Conservation (phyloP, 371 early-diverging fungal species). For the Capillidium heterosporum region DNA sequence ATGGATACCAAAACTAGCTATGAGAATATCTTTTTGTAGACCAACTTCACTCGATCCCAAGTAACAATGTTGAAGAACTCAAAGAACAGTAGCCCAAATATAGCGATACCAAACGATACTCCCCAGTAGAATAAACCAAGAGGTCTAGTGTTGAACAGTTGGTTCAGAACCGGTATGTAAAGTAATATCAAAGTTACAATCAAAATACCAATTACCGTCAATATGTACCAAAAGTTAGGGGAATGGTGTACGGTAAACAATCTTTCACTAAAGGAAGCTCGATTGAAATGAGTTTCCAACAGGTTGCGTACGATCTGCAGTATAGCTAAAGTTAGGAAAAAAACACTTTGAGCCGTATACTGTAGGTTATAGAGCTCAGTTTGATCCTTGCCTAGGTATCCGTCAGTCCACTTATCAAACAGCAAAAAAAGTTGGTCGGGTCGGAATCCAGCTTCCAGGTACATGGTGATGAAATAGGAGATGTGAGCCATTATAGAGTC, state of each 20-base stretch:
- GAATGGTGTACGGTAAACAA: slow-evolving; percentile 20
- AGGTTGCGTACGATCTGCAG: slow-evolving; percentile 37
- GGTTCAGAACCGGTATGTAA: slow-evolving; percentile 32
- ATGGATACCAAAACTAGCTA: too few relatives aligned
- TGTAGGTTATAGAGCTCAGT: slow-evolving; percentile 19
- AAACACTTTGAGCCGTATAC: slow-evolving; percentile 33
- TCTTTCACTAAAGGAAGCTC: slow-evolving; percentile 37
- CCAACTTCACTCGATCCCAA: too few relatives aligned
- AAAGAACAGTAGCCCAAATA: background rate
- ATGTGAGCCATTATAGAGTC: slow-evolving; percentile 32
- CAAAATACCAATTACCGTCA: slow-evolving; percentile 21
- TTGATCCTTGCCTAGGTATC: slow-evolving; percentile 22
- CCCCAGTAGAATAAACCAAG: slow-evolving; percentile 53
- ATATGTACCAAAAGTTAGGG: slow-evolving; percentile 27
- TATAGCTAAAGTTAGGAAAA: slow-evolving; percentile 42
- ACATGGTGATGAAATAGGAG: slow-evolving; percentile 37
- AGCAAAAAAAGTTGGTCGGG: slow-evolving; percentile 29
- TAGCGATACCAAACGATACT: slow-evolving; percentile 38
- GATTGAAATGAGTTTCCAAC: slow-evolving; percentile 35
- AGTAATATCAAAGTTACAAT: slow-evolving; percentile 32
- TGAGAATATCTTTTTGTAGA: too few relatives aligned
- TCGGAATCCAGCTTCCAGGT: slow-evolving; percentile 20
- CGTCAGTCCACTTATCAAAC: slow-evolving; percentile 23
- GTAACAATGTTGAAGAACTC: too few relatives aligned
- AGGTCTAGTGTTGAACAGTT: slow-evolving; percentile 33